These are phyloP conservation scores for Microsporum audouinii DNA, from an alignment of 2,329 filamentous ascomycete species.

Conservation along the genomic window DNA sequence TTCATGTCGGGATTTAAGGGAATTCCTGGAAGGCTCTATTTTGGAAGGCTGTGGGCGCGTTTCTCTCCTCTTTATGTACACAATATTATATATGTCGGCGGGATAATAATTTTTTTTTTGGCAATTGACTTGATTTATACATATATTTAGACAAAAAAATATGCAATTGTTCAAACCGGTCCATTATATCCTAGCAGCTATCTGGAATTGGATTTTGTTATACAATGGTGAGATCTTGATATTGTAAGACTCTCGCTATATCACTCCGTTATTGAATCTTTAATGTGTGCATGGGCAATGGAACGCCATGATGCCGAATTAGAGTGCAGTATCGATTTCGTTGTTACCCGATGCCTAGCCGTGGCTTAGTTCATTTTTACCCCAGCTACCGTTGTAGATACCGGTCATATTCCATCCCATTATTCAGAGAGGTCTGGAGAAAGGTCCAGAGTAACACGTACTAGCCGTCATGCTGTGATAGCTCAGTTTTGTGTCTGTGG, in stretches of 20 bases:
- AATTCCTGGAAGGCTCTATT: slow-evolving; percentile 33
- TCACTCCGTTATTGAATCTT: too few relatives aligned
- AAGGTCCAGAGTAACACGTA: too few relatives aligned
- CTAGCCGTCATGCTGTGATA: too few relatives aligned
- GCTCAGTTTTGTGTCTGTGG: neutral
- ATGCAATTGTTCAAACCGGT: neutral
- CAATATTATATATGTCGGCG: neutral
- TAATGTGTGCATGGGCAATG: too few relatives aligned
- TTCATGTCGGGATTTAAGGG: slow-evolving; percentile 10
- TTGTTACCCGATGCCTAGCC: too few relatives aligned
- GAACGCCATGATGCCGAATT: too few relatives aligned
- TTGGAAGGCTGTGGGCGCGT: slow-evolving; percentile 49
- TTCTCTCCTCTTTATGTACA: slow-evolving; percentile 1
- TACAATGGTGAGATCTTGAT: neutral
- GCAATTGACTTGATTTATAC: neutral
- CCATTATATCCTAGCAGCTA: neutral
- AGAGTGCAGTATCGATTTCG: too few relatives aligned
- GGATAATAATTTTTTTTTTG: neutral
- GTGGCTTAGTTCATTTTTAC: too few relatives aligned
- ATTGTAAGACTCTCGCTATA: neutral
- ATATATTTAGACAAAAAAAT: neutral
- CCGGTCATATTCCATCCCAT: too few relatives aligned
- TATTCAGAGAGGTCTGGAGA: too few relatives aligned
- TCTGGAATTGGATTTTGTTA: neutral
- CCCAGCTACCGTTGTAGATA: too few relatives aligned